Conservation (phyloP, 129 eudicot genomes). For the Scalesia atractyloides region DNA sequence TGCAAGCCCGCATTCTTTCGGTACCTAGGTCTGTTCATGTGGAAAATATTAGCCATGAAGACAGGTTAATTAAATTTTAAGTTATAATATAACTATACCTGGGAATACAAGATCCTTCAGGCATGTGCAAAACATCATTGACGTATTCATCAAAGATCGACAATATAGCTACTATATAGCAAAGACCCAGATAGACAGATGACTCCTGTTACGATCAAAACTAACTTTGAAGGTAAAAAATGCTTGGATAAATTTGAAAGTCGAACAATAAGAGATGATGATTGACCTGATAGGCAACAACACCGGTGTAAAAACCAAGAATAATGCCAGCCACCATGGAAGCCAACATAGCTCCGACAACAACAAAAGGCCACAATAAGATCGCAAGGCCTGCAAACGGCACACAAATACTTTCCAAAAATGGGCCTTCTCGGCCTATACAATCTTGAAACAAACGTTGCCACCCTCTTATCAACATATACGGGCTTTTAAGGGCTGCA, state of each 20-base stretch:
- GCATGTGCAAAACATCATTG: constrained; percentile 91
- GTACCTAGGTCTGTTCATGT: constrained; percentile 59
- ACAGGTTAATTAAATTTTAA: background rate
- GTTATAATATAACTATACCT: constrained; percentile 38
- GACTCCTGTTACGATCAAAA: constrained; percentile 85
- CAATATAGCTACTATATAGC: constrained; percentile 74
- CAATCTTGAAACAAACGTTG: constrained; percentile 87
- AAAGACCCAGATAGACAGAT: constrained; percentile 74
- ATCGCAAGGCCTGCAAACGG: constrained; percentile 96
- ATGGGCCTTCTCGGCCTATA: constrained; percentile 95
- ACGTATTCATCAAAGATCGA: constrained; percentile 89
- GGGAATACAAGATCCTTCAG: constrained; percentile 94
- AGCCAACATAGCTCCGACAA: constrained; percentile 74
- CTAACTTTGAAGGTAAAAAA: background rate
- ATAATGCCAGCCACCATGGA: constrained; percentile 72
- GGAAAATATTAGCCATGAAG: constrained; percentile 1
- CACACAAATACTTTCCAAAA: constrained; percentile 87
- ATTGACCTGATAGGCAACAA: constrained; percentile 77
- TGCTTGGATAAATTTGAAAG: constrained; percentile 5
- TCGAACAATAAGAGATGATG: constrained; percentile 7
- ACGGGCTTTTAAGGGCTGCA: constrained; percentile 74
- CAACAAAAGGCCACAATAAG: constrained; percentile 92
- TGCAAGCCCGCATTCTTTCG: constrained; percentile 39
- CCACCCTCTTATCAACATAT: constrained; percentile 94
- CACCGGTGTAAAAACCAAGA: constrained; percentile 83